phyloP scores from a whole-genome alignment of 306 rosid genomes.

The Gillenia trifoliata region DNA sequence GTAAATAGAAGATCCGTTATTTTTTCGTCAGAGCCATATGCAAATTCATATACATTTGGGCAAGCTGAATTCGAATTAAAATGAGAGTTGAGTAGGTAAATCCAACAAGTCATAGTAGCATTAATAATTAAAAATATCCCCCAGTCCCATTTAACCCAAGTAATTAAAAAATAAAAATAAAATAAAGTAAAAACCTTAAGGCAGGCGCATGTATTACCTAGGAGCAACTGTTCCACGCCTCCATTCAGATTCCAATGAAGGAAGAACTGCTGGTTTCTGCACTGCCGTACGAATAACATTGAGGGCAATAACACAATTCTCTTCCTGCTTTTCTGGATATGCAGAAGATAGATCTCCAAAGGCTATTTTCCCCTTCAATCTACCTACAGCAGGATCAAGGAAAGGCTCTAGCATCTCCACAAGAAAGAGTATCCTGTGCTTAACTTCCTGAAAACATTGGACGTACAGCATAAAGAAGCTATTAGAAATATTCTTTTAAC shows the following conservation, averaged over 20 bases:
- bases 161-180: background rate
- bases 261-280: conserved; percentile 72
- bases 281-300: conserved; percentile 83
- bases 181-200: background rate
- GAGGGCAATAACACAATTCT: conserved; percentile 57
- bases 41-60: background rate
- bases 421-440: conserved; percentile 80
- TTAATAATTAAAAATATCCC: background rate
- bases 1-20: background rate
- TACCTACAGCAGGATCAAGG: conserved; percentile 81
- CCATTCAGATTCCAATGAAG: conserved; percentile 93
- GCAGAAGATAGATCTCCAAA: conserved; percentile 72
- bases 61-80: background rate
- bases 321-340: conserved; percentile 67
- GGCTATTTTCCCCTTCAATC: conserved; percentile 62
- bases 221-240: conserved; percentile 81
- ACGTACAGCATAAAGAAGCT: background rate
- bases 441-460: conserved; percentile 61
- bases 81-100: background rate
- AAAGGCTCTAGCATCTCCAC: conserved; percentile 93
- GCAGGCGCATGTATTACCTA: conserved; percentile 47
- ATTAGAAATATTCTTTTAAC: conserved; percentile 8
- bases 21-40: background rate
- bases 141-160: background rate
- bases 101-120: background rate